Base-by-base conservation (phyloP, 1,284 basidiomycete genomes). In the Marasmius fiardii region DNA sequence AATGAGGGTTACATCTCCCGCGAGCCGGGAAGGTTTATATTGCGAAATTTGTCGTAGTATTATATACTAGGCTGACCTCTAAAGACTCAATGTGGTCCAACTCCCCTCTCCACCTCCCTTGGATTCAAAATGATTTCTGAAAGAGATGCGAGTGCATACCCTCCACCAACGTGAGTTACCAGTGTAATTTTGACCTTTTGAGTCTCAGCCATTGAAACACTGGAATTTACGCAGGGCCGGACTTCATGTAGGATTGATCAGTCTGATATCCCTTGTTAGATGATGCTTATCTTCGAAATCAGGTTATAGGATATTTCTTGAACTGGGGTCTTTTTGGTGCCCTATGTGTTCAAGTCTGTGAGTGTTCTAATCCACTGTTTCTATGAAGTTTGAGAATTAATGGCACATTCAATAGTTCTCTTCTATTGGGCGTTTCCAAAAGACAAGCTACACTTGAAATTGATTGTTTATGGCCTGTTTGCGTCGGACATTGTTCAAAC, bases 351-450 rank as follows among this genome's bases (percentile, higher is more conserved):
- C 63, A 66, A 64, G 58, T 65, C 35, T 65, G 63, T 65, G 35
- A 35, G 63, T 60, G 11, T 33, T 4, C 45, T 26, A 14, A 21
- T 14, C 31, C 26, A 4, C 28, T 52, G 18, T 18, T 34, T 35
- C 21, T 28, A 26, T 20, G 20, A 20, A 2, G n/a, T 20, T 41
- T 18, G 20, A 7, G 4, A 41, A 41, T 3, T 20, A 16, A 41
- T 7, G 39, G 8, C n/a, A 1, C 20, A 6, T n/a, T 20, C 23
- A 31, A 21, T 37, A 66, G 65, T 60, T 41, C 62, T 62, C 16
- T 66, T 64, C 41, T 66, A 64, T 24, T 55, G 64, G 44, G 64
- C 65, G 12, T 66, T 66, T 23, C 64, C 63, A 1, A 61, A 62
- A 4, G 63, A 64, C 31, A 55, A 50, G 20, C 12, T 53, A n/a